Percentiles rank a stretch among this genome's conserved stretches.
Conservation (phyloP, 2,329 filamentous ascomycete species). For the Nannizziopsis barbatae region DNA sequence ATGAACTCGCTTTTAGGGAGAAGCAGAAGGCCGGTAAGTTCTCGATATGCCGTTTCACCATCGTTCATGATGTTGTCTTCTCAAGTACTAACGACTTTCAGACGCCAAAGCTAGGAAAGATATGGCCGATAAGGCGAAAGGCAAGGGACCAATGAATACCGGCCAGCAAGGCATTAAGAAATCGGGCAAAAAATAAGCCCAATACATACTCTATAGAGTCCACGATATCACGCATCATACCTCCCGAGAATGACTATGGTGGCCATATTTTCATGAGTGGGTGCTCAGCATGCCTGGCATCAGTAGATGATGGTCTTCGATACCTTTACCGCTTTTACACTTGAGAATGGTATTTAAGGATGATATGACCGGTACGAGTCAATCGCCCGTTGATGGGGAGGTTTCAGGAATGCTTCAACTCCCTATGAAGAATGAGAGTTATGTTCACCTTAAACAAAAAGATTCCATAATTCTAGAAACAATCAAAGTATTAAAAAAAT, state of each 20-base stretch:
- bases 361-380: neutral
- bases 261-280: neutral
- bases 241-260: neutral
- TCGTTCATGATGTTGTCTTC: neutral
- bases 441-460: neutral
- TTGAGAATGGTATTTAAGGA: neutral
- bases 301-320: neutral
- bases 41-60: neutral
- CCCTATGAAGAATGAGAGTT: slow-evolving; percentile 1
- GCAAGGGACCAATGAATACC: slow-evolving; percentile 79
- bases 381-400: neutral
- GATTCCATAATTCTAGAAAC: neutral
- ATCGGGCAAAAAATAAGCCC: slow-evolving; percentile 80
- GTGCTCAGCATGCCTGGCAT: neutral
- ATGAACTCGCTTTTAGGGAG: slow-evolving; percentile 69
- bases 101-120: slow-evolving; percentile 81
- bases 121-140: slow-evolving; percentile 65
- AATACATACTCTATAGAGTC: neutral
- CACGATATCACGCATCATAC: slow-evolving; percentile 4
- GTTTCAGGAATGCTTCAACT: neutral
- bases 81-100: slow-evolving; percentile 24
- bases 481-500: neutral
- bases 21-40: slow-evolving; percentile 72
- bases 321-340: neutral
- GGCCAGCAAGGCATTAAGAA: slow-evolving; percentile 91